Conservation (phyloP, 345 rosid genomes). For the Schrenkiella parvula region DNA sequence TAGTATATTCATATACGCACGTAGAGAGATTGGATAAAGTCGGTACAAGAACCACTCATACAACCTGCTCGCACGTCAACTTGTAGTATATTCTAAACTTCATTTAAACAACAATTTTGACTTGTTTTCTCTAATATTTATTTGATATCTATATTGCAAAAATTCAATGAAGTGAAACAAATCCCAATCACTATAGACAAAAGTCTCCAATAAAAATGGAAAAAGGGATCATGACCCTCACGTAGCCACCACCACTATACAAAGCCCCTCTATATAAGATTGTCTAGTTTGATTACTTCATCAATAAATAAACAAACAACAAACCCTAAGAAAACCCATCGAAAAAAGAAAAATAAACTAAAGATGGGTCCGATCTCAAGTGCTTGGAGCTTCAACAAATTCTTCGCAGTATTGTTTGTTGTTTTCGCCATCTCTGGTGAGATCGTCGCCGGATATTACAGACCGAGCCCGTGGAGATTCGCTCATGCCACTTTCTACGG, state of each 20-base stretch:
- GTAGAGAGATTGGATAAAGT: slow-evolving; percentile 23
- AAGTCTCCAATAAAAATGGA: slow-evolving; percentile 15
- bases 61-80: slow-evolving; percentile 35
- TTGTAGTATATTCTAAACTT: slow-evolving; percentile 3
- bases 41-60: slow-evolving; percentile 9
- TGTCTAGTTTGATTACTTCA: slow-evolving; percentile 11
- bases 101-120: slow-evolving; percentile 28
- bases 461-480: slow-evolving; percentile 48
- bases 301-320: slow-evolving; percentile 5
- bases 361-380: slow-evolving; percentile 19
- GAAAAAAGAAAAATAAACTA: neutral
- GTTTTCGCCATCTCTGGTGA: slow-evolving; percentile 23
- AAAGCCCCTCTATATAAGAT: slow-evolving; percentile 16
- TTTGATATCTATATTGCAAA: neutral
- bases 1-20: slow-evolving; percentile 26
- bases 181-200: slow-evolving; percentile 26
- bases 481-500: slow-evolving; percentile 79
- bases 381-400: slow-evolving; percentile 43
- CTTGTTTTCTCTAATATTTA: neutral
- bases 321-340: neutral
- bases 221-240: slow-evolving; percentile 20
- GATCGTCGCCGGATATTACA: slow-evolving; percentile 32
- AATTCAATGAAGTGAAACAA: slow-evolving; percentile 17
- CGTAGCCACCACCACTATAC: slow-evolving; percentile 29
- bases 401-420: slow-evolving; percentile 22